A percentile compares a stretch with the other conserved stretches of the same genome.
Evolutionary conservation across 192 early-diverging fungal species (phyloP).

Genomic region (Rhizophagus clarus): DNA sequence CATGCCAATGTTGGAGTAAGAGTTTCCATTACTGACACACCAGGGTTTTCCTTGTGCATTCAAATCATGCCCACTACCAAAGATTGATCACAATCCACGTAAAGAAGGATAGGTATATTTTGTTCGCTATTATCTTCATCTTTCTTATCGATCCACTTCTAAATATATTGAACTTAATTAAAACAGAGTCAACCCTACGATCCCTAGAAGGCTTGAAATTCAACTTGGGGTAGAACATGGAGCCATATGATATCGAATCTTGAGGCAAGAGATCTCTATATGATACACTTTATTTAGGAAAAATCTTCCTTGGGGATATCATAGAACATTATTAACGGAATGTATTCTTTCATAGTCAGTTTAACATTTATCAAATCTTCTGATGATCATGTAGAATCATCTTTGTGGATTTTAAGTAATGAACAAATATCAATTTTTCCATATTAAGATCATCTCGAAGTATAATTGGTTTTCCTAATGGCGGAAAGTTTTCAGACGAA

Average conservation of each 20-base stretch:
- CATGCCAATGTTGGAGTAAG: not conserved
- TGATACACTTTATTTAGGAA: not conserved
- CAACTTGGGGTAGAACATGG: not conserved
- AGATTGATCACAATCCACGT: not conserved
- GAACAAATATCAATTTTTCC: not conserved
- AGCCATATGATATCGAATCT: not conserved
- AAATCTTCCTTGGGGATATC: slow-evolving; percentile 1
- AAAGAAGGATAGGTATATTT: not conserved
- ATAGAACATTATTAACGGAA: not conserved
- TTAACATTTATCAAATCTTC: not conserved
- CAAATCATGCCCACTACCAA: not conserved
- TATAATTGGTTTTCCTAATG: not conserved
- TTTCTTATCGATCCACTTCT: not conserved
- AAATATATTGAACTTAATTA: not conserved
- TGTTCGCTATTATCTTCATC: not conserved
- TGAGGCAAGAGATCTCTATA: not conserved
- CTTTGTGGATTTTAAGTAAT: not conserved
- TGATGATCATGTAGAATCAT: not conserved
- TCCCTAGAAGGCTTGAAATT: not conserved
- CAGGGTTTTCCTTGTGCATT: not conserved
- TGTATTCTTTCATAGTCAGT: not conserved
- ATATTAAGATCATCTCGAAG: not conserved
- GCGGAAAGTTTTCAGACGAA: not conserved
- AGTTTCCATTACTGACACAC: not conserved
- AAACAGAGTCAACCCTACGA: not conserved